Percentiles rank a stretch among this genome's conserved stretches.
Conservation (phyloP, 2,329 filamentous ascomycete species). For the Diaporthe vexans region DNA sequence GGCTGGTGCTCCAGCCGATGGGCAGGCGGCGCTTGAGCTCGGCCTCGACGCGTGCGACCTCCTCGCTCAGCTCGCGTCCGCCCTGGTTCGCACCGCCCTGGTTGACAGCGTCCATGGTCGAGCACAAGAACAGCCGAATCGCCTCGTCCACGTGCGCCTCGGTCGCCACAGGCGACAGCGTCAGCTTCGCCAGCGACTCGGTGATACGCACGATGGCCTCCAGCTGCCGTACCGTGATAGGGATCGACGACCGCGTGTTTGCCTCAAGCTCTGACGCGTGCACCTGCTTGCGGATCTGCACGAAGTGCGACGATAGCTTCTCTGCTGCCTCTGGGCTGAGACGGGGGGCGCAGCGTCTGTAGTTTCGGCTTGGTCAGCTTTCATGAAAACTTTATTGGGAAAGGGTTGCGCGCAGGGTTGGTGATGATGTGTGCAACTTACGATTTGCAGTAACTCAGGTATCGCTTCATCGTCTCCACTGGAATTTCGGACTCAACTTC, state of each 20-base stretch:
- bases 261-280: constrained; percentile 91
- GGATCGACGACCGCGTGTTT: constrained; percentile 92
- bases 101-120: constrained; percentile 97
- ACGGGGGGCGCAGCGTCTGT: constrained; percentile 89
- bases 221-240: constrained; percentile 96
- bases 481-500: constrained; percentile 88
- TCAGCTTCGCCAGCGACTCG: constrained; percentile 93
- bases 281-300: constrained; percentile 94
- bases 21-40: constrained; percentile 90
- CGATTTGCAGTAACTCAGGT: constrained; percentile 97
- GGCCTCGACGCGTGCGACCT: constrained; percentile 87
- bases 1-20: constrained; percentile 94
- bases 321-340: constrained; percentile 92
- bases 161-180: constrained; percentile 86
- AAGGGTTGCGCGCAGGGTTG: not conserved
- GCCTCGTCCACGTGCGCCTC: constrained; percentile 97
- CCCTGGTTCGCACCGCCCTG: constrained; percentile 85
- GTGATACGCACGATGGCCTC: constrained; percentile 98
- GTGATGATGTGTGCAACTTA: constrained; percentile 61
- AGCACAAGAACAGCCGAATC: constrained; percentile 94
- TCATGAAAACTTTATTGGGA: not conserved
- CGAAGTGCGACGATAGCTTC: constrained; percentile 97
- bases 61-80: constrained; percentile 90
- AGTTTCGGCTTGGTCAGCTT: constrained; percentile 54
- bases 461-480: constrained; percentile 97